These are phyloP conservation scores for Rhexocercosporidium sp. DNA, from an alignment of 2,329 filamentous ascomycete genomes.

Conservation along the genomic window DNA sequence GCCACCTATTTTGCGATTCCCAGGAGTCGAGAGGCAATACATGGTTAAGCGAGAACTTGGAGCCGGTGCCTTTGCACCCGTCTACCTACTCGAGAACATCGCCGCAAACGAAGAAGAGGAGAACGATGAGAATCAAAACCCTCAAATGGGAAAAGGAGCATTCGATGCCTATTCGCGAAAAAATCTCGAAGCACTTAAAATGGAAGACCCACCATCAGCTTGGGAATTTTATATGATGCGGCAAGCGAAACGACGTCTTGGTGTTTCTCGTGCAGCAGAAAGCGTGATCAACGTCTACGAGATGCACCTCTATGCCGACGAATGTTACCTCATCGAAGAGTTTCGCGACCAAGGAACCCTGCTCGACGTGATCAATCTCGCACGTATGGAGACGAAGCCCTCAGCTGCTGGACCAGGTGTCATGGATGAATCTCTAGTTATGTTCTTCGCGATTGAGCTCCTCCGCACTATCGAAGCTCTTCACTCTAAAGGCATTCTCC, in stretches of 20 bases:
- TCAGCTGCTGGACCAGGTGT: conserved; percentile 59
- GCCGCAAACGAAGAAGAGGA: conserved; percentile 52
- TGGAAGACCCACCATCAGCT: conserved; percentile 84
- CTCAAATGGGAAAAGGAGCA: conserved; percentile 65
- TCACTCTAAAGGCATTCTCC: conserved; percentile 78
- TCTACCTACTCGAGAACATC: conserved; percentile 87
- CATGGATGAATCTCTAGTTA: conserved; percentile 89
- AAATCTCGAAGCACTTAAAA: conserved; percentile 86
- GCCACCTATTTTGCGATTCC: conserved; percentile 71
- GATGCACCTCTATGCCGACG: conserved; percentile 88
- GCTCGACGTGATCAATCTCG: conserved; percentile 91
- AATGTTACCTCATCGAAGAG: conserved; percentile 87
- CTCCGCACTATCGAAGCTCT: conserved; percentile 88
- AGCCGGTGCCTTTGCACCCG: conserved; percentile 91
- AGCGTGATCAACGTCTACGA: conserved; percentile 86
- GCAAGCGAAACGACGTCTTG: conserved; percentile 77
- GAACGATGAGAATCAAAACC: conserved; percentile 51
- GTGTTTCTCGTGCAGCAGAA: conserved; percentile 72
- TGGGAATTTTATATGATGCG: conserved; percentile 99
- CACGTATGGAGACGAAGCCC: conserved; percentile 65
- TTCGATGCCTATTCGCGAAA: conserved; percentile 57
- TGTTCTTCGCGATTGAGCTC: conserved; percentile 95
- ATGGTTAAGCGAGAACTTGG: conserved; percentile 85
- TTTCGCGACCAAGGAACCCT: conserved; percentile 89
- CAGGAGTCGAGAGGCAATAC: conserved; percentile 70